phyloP scores from a whole-genome alignment of 164 flowering plant genomes.

The Magnolia changhungtana region DNA sequence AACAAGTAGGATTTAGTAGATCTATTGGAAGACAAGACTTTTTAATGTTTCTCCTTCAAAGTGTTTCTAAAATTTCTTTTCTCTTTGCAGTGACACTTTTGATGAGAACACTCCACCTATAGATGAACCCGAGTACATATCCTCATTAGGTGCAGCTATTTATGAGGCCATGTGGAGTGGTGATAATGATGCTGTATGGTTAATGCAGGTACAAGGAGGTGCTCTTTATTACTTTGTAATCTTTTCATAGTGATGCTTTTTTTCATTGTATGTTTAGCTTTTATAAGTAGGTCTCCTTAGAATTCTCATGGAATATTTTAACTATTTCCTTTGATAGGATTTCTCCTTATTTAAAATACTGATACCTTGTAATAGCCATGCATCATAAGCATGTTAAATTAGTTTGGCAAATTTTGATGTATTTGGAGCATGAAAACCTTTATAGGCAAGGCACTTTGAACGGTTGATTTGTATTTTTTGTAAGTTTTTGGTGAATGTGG shows the following conservation, averaged over 20 bases:
- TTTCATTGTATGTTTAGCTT: not conserved
- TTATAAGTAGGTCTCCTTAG: no score
- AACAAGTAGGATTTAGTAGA: no score
- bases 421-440: no score
- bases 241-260: not conserved
- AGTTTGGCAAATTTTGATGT: no score
- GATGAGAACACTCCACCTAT: conserved; percentile 84
- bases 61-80: no score
- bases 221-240: not conserved
- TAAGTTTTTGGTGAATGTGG: no score
- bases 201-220: conserved; percentile 60
- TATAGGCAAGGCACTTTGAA: no score
- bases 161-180: conserved; percentile 69
- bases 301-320: no score
- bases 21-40: not conserved
- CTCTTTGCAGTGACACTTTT: conserved; percentile 60
- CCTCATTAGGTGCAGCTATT: conserved; percentile 66
- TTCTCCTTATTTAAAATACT: no score
- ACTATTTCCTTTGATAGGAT: not conserved
- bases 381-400: no score
- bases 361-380: no score
- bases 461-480: no score
- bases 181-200: conserved; percentile 67
- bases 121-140: conserved; percentile 63
- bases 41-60: not conserved